Conservation (phyloP, 1,284 basidiomycete species). For the Sanghuangporus weigelae region DNA sequence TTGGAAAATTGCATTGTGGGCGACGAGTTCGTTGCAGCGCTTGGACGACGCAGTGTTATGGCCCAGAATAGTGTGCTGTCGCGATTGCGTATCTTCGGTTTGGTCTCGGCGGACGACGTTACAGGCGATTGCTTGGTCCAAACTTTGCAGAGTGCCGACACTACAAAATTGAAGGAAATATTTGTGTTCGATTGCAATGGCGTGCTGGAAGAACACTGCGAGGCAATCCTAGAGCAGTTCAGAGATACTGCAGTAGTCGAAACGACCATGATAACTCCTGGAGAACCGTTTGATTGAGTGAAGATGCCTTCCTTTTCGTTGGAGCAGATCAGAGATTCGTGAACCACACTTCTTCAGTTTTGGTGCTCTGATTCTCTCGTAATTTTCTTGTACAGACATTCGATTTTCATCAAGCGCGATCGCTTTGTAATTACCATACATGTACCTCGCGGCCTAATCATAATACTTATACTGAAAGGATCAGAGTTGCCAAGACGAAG, state of each 20-base stretch:
- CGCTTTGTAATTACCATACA: not conserved
- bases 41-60: not conserved
- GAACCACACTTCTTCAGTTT: no score
- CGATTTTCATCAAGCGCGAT: not conserved
- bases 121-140: slow-evolving; percentile 9
- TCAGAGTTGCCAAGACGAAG: no score
- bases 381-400: not conserved
- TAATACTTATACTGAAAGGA: no score
- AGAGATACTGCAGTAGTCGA: not conserved
- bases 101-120: slow-evolving; percentile 8
- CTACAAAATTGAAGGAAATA: slow-evolving; percentile 4
- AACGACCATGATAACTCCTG: not conserved
- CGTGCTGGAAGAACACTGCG: slow-evolving; percentile 9
- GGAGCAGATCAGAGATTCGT: no score
- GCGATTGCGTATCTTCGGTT: slow-evolving; percentile 1
- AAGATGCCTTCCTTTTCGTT: no score
- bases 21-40: slow-evolving; percentile 1
- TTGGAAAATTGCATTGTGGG: slow-evolving; percentile 11
- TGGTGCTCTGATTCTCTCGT: not conserved
- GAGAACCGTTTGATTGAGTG: not conserved
- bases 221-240: not conserved
- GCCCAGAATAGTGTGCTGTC: not conserved
- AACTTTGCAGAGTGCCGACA: not conserved
- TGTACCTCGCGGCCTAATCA: no score
- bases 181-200: slow-evolving; percentile 13